Conservation (phyloP, 73 alveolate genomes). For the Vitrella brassicaformis region DNA sequence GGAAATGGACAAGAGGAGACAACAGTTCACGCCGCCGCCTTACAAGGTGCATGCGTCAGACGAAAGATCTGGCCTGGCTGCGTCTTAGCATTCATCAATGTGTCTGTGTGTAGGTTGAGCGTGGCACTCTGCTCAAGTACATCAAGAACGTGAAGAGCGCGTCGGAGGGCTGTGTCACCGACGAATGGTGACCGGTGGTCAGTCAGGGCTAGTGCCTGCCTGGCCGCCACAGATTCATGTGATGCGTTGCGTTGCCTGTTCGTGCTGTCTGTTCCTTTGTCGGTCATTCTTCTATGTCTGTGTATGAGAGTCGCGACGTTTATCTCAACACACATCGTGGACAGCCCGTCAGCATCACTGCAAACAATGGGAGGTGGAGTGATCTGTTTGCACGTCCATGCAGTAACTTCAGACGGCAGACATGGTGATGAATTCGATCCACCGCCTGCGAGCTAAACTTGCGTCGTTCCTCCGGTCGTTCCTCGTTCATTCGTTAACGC, state of each 20-base stretch:
- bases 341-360: neutral
- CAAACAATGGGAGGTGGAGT: neutral
- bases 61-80: neutral
- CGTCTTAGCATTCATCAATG: neutral
- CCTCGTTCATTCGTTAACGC: too few species aligned
- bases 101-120: neutral
- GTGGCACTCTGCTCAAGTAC: neutral
- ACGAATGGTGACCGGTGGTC: neutral
- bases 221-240: neutral
- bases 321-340: too few species aligned
- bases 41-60: neutral
- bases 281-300: too few species aligned
- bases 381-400: too few species aligned
- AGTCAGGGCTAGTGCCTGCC: neutral
- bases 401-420: too few species aligned
- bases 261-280: neutral
- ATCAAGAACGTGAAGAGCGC: slow-evolving; percentile 12
- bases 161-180: slow-evolving; percentile 20
- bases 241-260: neutral
- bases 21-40: slow-evolving; percentile 17
- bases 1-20: slow-evolving; percentile 7
- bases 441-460: too few species aligned
- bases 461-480: too few species aligned
- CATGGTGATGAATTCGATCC: too few species aligned
- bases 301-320: too few species aligned